Percentiles rank a stretch among this genome's conserved stretches.
Conservation (phyloP, 129 eudicot species). For the Saposhnikovia divaricata region DNA sequence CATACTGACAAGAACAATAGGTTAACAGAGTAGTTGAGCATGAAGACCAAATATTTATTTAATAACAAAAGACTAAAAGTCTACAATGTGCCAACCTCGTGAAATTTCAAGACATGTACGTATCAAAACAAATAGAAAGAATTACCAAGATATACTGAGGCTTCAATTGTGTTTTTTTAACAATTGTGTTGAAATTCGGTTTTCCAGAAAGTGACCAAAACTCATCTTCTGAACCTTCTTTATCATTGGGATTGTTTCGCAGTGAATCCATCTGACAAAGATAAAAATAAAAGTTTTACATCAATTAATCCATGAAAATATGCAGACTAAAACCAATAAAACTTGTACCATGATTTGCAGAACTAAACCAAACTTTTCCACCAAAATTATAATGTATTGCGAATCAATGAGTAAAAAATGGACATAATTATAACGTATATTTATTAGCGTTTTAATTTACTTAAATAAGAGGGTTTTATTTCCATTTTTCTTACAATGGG, state of each 20-base stretch:
- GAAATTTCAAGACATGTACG: too few relatives aligned
- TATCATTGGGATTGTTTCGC: neutral
- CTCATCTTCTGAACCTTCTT: slow-evolving; percentile 2
- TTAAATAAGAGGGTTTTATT: too few relatives aligned
- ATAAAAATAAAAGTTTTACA: neutral
- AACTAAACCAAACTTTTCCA: too few relatives aligned
- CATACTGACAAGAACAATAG: neutral
- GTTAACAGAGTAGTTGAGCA: neutral
- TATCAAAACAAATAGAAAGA: neutral
- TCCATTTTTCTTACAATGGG: too few relatives aligned
- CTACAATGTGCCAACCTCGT: too few relatives aligned
- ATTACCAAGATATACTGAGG: slow-evolving; percentile 12
- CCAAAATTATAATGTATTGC: too few relatives aligned
- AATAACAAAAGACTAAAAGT: too few relatives aligned
- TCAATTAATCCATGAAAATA: neutral
- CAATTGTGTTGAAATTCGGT: slow-evolving; percentile 14
- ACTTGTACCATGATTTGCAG: too few relatives aligned
- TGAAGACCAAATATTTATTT: neutral
- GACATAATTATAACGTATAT: too few relatives aligned
- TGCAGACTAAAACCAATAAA: neutral
- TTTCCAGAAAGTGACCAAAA: slow-evolving; percentile 15
- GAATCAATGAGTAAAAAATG: too few relatives aligned
- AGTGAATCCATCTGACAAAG: neutral
- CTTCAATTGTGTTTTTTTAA: slow-evolving; percentile 14
- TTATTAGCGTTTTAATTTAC: too few relatives aligned